Percentiles rank a stretch among this genome's conserved stretches.
Conservation (phyloP, 1,284 basidiomycete genomes). For the Vanrija sp. region DNA sequence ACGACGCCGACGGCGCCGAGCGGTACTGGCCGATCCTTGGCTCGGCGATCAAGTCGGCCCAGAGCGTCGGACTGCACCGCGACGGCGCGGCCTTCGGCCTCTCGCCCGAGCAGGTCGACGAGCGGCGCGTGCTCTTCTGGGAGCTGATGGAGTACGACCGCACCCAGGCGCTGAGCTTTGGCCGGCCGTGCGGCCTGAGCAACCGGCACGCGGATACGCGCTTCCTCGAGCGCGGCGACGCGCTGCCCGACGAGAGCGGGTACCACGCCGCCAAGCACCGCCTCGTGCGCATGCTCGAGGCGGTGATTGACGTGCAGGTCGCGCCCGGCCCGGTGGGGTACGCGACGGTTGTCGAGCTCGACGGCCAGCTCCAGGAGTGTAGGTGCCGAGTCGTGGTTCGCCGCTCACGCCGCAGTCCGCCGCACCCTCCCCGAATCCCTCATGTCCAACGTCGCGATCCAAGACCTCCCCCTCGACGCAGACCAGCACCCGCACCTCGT, state of each 20-base stretch:
- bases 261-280: slow-evolving; percentile 8
- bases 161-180: slow-evolving; percentile 43
- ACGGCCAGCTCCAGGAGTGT: slow-evolving; percentile 40
- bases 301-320: slow-evolving; percentile 4
- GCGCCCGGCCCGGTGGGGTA: slow-evolving; percentile 26
- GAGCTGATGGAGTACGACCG: slow-evolving; percentile 44
- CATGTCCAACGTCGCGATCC: slow-evolving; percentile 31
- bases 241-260: not conserved
- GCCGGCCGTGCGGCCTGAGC: slow-evolving; percentile 32
- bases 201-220: slow-evolving; percentile 37
- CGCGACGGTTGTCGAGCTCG: slow-evolving; percentile 31
- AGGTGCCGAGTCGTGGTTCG: slow-evolving; percentile 1
- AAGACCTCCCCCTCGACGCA: slow-evolving; percentile 33
- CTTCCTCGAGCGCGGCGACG: slow-evolving; percentile 21
- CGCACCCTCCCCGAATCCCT: slow-evolving; percentile 33
- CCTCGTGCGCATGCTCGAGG: slow-evolving; percentile 6
- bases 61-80: slow-evolving; percentile 43
- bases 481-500: slow-evolving; percentile 39
- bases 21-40: slow-evolving; percentile 45
- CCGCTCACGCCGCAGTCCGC: slow-evolving; percentile 22
- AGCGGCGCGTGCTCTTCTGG: slow-evolving; percentile 43
- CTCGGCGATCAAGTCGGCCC: slow-evolving; percentile 36
- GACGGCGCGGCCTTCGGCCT: slow-evolving; percentile 43
- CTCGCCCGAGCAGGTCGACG: slow-evolving; percentile 36
- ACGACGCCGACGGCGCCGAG: slow-evolving; percentile 35